Conservation (phyloP, 2,329 filamentous ascomycete genomes). For the Blastomyces emzantsi region DNA sequence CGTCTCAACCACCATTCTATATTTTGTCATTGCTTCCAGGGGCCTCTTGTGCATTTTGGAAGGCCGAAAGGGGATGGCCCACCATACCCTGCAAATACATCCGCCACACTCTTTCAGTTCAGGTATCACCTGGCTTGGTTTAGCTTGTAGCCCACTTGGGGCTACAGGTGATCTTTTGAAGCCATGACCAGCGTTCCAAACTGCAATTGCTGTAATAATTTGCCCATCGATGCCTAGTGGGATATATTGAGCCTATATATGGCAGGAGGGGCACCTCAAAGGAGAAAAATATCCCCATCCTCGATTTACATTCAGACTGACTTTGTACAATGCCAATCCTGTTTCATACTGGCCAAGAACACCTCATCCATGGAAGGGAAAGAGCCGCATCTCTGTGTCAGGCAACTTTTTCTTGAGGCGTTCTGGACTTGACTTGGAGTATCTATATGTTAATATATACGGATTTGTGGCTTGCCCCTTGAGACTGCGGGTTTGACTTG, state of each 20-base stretch:
- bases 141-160: background rate
- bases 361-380: background rate
- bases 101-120: background rate
- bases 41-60: background rate
- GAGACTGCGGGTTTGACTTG: background rate
- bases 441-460: background rate
- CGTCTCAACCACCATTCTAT: constrained; percentile 1
- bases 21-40: constrained; percentile 4
- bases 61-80: background rate
- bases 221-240: background rate
- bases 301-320: no score
- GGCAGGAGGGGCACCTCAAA: background rate
- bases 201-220: background rate
- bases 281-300: no score
- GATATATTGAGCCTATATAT: background rate
- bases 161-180: background rate
- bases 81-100: background rate
- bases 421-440: background rate
- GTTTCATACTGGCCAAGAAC: background rate
- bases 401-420: background rate
- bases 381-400: background rate
- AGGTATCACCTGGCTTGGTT: background rate
- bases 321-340: no score
- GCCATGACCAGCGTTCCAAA: background rate
- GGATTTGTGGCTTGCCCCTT: background rate